These are phyloP conservation scores for Leishmania tarentolae DNA, from an alignment of 208 protist genomes.

Conservation along the genomic window DNA sequence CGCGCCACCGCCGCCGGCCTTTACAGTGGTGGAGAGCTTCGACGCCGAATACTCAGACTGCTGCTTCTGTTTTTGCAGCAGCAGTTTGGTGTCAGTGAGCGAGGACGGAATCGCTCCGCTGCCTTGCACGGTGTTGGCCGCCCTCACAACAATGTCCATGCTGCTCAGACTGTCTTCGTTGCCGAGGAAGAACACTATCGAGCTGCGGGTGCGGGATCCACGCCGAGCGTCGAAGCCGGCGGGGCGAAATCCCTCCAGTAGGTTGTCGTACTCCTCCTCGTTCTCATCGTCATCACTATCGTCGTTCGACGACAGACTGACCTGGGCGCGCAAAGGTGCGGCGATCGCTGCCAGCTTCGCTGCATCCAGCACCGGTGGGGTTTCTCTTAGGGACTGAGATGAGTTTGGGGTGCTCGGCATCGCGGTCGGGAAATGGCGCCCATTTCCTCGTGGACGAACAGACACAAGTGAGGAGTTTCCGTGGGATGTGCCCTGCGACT, in stretches of 20 bases:
- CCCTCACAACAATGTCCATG: constrained; percentile 25
- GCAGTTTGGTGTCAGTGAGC: background rate
- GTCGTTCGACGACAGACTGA: constrained; percentile 18
- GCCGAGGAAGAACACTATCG: constrained; percentile 44
- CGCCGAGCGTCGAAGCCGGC: constrained; percentile 35
- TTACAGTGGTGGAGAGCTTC: background rate
- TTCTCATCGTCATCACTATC: constrained; percentile 21
- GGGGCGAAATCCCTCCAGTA: constrained; percentile 51
- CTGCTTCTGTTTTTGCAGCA: background rate
- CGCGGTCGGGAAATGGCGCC: background rate
- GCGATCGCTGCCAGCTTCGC: background rate
- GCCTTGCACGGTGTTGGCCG: background rate
- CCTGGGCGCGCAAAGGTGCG: background rate
- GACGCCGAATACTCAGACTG: constrained; percentile 14
- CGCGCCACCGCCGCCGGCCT: background rate
- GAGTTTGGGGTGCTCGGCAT: background rate
- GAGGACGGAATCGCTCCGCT: background rate
- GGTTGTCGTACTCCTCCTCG: constrained; percentile 36
- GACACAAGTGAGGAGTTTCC: background rate
- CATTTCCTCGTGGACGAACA: background rate
- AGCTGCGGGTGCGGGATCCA: constrained; percentile 23
- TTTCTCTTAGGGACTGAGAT: background rate
- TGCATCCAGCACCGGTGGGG: background rate
- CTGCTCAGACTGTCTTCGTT: constrained; percentile 40
- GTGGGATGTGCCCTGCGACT: background rate